These are phyloP conservation scores for Yamagishiella unicocca DNA, from an alignment of 139 green algal genomes.

Conservation along the genomic window DNA sequence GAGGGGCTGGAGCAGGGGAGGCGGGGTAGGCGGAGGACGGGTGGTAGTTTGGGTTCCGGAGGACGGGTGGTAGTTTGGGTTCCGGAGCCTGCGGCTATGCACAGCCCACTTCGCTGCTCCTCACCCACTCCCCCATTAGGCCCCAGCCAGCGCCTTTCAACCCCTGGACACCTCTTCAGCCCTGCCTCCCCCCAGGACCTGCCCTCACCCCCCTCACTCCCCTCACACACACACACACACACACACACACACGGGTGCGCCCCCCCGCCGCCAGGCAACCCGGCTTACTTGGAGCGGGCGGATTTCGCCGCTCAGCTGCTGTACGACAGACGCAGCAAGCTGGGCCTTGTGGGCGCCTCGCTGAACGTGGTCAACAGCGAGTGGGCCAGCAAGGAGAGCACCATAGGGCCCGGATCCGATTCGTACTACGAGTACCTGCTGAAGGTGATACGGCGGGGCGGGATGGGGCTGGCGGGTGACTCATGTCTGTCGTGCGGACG, in stretches of 20 bases:
- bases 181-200: too few relatives aligned
- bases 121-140: too few relatives aligned
- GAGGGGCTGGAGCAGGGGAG: background rate
- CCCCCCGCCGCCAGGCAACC: slow-evolving; percentile 28
- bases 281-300: slow-evolving; percentile 61
- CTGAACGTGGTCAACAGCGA: slow-evolving; percentile 75
- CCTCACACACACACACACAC: too few relatives aligned
- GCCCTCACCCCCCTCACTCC: too few relatives aligned
- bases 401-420: slow-evolving; percentile 87
- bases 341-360: slow-evolving; percentile 82
- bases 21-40: background rate
- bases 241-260: too few relatives aligned
- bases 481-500: too few relatives aligned
- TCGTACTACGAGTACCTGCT: slow-evolving; percentile 94
- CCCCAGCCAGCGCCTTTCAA: too few relatives aligned
- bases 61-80: too few relatives aligned
- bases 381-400: slow-evolving; percentile 80
- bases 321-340: slow-evolving; percentile 50
- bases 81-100: too few relatives aligned
- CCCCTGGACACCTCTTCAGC: too few relatives aligned
- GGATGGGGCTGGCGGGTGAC: background rate
- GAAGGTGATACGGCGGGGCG: slow-evolving; percentile 72
- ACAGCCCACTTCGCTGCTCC: too few relatives aligned
- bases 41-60: too few relatives aligned
- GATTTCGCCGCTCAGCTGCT: slow-evolving; percentile 42